Base-by-base conservation (phyloP, 2,329 filamentous ascomycete genomes). In the Claviceps quebecensis region DNA sequence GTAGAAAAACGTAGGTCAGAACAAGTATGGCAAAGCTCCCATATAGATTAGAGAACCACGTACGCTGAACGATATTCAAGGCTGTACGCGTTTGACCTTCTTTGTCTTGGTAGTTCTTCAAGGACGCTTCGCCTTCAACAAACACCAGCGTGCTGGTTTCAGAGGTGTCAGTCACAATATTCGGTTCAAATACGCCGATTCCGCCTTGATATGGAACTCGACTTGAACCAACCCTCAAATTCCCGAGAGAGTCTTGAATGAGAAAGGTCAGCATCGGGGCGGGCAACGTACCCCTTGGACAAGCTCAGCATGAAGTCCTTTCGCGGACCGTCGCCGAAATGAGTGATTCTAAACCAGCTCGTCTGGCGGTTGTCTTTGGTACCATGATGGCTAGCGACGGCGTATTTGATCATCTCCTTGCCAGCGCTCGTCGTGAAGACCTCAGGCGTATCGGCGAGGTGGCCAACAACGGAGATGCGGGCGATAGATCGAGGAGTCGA, bases 381-480 rank as follows among this genome's bases (percentile, higher is more conserved):
- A 14, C 88, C 88, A 54, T 66, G 67, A 66, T 72, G 82, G 61
- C 81, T 86, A 49, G 80, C 90, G 56, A 98, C 72, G 4, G 81
- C 72, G 66, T 95, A 97, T 60, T 78, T 80, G 62, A 97, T 65
- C 53, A 95, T 62, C 56, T 94, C 86, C 56, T 76, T 76, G 53
- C 88, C 88, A 49, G 72, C 83, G 61, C 78, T 77, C 47, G 86
- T 87, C 53, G 80, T 67, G 39, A 77, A 74, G 58, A 89, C 62
- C 74, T 96, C 90, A 53, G 93, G 91, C 50, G 80, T 77, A 60
- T 81, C 78, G 55, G 79, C 88, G 49, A 98, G 81, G 67, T 89
- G 85, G 63, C 93, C 93, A 59, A 96, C 77, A 67, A 98, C 74
- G 62, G 82, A 85, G 73, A 98, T 85, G 69, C 83, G 85, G 59